Base-by-base conservation (phyloP, 2,329 filamentous ascomycete genomes). In the Neoarthrinium moseri region DNA sequence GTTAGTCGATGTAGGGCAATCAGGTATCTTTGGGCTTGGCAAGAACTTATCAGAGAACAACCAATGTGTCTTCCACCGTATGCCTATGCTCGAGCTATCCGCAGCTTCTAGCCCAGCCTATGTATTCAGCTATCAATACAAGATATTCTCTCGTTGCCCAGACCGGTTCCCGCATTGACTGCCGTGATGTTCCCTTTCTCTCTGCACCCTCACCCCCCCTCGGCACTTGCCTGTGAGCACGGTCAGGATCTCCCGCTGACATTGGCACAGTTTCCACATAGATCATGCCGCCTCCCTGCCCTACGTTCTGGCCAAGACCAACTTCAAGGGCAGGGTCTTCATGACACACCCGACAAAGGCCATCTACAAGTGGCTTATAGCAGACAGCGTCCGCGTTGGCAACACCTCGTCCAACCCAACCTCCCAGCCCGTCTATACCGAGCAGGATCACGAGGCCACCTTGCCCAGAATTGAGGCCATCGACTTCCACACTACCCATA, bases 331-430 rank as follows among this genome's bases (percentile, higher is more conserved):
- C 39, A 84, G 91, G 18, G 92, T 97, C 50, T 97, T 96, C 73
- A 99, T 97, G 92, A 99, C 94, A 42, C 94, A 99, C 73, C 91
- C 94, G 2, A 99, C 94, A 37, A 97, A 99, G 68, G 94, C 94
- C 58, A 99, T 99, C 65, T 99, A 99, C 80, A 97, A 97, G 71
- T 97, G 94, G 92, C 83, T 97, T 42, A 96, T 97, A 52, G 91
- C 96, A 67, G 94, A 99, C 69, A 95, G 91, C 55, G 89, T 99
- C 35, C 86, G 94, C 48, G 91, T 99, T 23, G 87, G 86, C 63
- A 87, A 84, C 60, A 84, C 80, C 4, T 83, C 81, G 2, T 82
- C 80, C 8, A 80, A 81, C 53, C 71, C 75, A 44, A 76, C 74
- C 0, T 76, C 88, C 59, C 78, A 94, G 75, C 76, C 89, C 62